phyloP scores from a whole-genome alignment of 1,284 basidiomycete genomes.

The Irpex sp. region DNA sequence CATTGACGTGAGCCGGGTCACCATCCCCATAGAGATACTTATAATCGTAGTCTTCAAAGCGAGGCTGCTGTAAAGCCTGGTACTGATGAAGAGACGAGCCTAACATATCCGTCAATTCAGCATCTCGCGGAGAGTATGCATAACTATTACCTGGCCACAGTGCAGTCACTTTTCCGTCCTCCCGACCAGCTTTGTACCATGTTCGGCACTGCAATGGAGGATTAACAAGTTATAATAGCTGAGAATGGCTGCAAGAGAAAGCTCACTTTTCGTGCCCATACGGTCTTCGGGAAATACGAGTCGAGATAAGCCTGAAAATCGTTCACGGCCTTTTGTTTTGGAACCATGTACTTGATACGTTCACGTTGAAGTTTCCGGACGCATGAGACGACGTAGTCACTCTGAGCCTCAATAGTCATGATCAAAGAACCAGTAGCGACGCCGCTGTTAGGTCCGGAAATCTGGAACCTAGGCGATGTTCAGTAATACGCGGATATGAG shows the following conservation, averaged over 20 bases:
- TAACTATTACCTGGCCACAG: slow-evolving; percentile 39
- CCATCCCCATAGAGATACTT: slow-evolving; percentile 32
- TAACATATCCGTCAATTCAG: not conserved
- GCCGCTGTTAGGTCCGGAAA: slow-evolving; percentile 36
- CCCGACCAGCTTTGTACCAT: slow-evolving; percentile 57
- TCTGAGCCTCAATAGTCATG: slow-evolving; percentile 45
- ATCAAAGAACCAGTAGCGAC: slow-evolving; percentile 25
- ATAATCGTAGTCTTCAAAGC: slow-evolving; percentile 59
- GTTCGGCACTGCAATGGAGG: slow-evolving; percentile 36
- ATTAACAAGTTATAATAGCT: not conserved
- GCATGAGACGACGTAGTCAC: slow-evolving; percentile 44
- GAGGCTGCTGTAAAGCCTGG: slow-evolving; percentile 41
- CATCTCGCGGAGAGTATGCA: not conserved
- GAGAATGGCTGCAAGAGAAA: not conserved
- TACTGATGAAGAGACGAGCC: slow-evolving; percentile 47
- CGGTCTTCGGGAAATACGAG: slow-evolving; percentile 6
- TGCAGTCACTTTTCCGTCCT: slow-evolving; percentile 48
- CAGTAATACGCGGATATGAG: not conserved
- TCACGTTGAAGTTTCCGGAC: slow-evolving; percentile 51
- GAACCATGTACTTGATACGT: slow-evolving; percentile 47
- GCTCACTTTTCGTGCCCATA: slow-evolving; percentile 4
- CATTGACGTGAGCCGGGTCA: slow-evolving; percentile 27
- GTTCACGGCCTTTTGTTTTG: slow-evolving; percentile 46
- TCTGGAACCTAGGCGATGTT: slow-evolving; percentile 24
- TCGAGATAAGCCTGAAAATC: slow-evolving; percentile 54